Base-by-base conservation (phyloP, 2,329 filamentous ascomycete species). In the Didymella glomerata region DNA sequence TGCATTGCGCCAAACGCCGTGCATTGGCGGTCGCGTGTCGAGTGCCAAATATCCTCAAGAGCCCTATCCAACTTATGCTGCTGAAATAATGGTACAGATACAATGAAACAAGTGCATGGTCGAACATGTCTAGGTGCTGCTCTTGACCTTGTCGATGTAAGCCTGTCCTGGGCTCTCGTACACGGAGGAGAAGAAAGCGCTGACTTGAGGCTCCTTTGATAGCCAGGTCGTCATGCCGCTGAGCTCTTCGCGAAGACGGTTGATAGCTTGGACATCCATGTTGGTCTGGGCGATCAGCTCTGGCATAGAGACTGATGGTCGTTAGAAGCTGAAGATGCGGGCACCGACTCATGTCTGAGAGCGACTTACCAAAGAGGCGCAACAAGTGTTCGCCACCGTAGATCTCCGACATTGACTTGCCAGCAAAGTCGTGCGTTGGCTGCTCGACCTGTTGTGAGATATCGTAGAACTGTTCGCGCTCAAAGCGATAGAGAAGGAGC, bases 261-360 rank as follows among this genome's bases (percentile, higher is more conserved):
- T 90, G 41, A 97, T 92, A 2, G 93, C 93, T 76, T 96, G 93
- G 52, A 90, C 84, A 72, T 98, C 95, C 93, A 99, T 97, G 79
- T 98, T 98, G 51, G 95, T 99, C 76, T 99, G 95, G 4, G 93
- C 93, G 62, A 98, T 88, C 40, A 98, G 87, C 74, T 99, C 95
- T 0, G 95, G 94, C 68, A 98, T 88, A 1, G 90, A 90, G 3
- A 96, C 94, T 97, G 14, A 1, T 11, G 24, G 20, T 18, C 0
- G 16, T 49, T 24, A 48, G 68, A 13, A 11, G 20, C 57, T 13
- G 20, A 13, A 11, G 16, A 57, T 9, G 20, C 16, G 14, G 20
- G n/a, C 9, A 20, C n/a, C 41, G 8, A 27, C 25, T 7, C 14
- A 22, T 5, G 44, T 22, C 11, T 41, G n/a, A 32, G 18, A 13